These are phyloP conservation scores for Nicotiana knightiana DNA, from an alignment of 257 asterid species.

Conservation along the genomic window DNA sequence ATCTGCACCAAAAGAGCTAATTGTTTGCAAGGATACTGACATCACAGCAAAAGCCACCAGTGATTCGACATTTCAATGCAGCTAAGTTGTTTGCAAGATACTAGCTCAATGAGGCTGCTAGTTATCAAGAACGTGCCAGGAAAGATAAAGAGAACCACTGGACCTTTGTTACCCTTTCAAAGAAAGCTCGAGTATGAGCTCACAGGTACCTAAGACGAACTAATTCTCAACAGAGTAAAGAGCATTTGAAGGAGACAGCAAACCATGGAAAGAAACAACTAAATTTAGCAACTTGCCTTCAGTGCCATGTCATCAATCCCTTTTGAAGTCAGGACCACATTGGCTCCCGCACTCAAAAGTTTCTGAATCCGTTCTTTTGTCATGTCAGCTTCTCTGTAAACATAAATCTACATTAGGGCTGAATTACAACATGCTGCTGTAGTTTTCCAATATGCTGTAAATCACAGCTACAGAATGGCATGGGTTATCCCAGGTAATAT, in stretches of 20 bases:
- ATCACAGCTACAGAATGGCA: background rate
- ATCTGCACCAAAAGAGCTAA: background rate
- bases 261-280: background rate
- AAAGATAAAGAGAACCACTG: background rate
- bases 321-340: constrained; percentile 85
- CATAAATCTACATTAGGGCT: constrained; percentile 5
- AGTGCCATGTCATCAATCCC: constrained; percentile 99
- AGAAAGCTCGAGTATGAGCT: background rate
- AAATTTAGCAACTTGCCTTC: constrained; percentile 47
- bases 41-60: background rate
- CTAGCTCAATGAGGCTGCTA: background rate
- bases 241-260: background rate
- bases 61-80: background rate
- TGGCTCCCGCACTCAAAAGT: constrained; percentile 93
- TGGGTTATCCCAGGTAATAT: background rate
- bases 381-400: constrained; percentile 88
- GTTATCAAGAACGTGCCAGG: background rate
- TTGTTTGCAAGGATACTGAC: background rate
- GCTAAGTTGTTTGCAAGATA: background rate
- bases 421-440: background rate
- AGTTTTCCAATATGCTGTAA: background rate
- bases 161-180: background rate
- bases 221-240: background rate
- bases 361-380: constrained; percentile 95
- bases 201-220: background rate